Evolutionary conservation across 1,284 basidiomycete species (phyloP).

Genomic region (Boletus semigastroideus): DNA sequence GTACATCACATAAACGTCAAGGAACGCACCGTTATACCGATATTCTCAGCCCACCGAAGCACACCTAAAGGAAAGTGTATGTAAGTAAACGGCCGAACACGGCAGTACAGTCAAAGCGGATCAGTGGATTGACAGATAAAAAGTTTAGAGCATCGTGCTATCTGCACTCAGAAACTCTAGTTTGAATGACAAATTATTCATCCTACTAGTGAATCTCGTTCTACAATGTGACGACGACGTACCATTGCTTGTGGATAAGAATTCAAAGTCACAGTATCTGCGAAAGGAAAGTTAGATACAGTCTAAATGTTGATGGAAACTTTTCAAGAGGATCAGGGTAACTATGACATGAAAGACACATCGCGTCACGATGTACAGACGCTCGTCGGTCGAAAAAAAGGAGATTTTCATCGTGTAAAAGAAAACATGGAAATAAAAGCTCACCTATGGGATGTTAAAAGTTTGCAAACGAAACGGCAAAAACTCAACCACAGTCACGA

Average conservation of each 20-base stretch:
- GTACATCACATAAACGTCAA: constrained; percentile 27
- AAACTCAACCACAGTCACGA: too few species aligned
- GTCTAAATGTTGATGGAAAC: constrained; percentile 1
- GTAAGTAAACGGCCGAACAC: constrained; percentile 2
- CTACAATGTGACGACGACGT: constrained; percentile 8
- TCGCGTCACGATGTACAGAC: constrained; percentile 37
- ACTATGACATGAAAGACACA: constrained; percentile 75
- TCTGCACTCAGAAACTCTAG: constrained; percentile 82
- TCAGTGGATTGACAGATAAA: constrained; percentile 68
- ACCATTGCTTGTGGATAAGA: constrained; percentile 1
- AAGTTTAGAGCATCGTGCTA: constrained; percentile 63
- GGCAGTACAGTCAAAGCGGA: constrained; percentile 18
- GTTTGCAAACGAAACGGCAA: neutral
- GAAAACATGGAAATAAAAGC: neutral
- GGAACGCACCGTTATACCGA: constrained; percentile 7
- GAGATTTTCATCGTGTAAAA: constrained; percentile 49
- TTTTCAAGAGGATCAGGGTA: constrained; percentile 69
- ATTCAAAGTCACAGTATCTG: constrained; percentile 1
- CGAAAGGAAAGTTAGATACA: constrained; percentile 8
- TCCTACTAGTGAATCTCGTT: constrained; percentile 37
- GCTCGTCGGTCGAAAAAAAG: constrained; percentile 45
- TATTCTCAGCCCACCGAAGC: neutral
- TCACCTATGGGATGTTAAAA: constrained; percentile 6
- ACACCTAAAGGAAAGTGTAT: neutral
- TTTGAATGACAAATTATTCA: constrained; percentile 69